Evolutionary conservation across 2,329 filamentous ascomycete genomes (phyloP).

Genomic region (Sclerotinia sclerotiorum): DNA sequence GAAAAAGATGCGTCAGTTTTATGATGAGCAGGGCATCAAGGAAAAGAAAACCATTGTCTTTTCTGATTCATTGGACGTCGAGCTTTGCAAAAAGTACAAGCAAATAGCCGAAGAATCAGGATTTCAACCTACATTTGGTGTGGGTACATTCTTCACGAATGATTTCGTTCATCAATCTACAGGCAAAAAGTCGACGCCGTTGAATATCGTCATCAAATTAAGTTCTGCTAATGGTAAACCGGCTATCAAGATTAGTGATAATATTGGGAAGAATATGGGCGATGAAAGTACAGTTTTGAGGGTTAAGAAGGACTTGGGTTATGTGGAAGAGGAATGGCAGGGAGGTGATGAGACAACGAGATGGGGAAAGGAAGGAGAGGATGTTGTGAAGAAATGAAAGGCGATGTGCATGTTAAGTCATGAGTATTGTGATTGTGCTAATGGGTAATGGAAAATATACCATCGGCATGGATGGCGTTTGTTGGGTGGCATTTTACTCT

Average conservation of each 20-base stretch:
- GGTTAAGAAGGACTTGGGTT: constrained; percentile 84
- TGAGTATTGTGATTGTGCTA: not conserved
- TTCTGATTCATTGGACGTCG: constrained; percentile 90
- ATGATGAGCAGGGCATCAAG: constrained; percentile 57
- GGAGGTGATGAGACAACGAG: constrained; percentile 79
- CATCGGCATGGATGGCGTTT: constrained; percentile 1
- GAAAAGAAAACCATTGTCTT: constrained; percentile 90
- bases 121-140: constrained; percentile 85
- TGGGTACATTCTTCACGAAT: constrained; percentile 94
- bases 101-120: constrained; percentile 73
- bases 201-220: constrained; percentile 98
- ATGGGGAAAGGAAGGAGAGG: constrained; percentile 63
- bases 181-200: constrained; percentile 78
- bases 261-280: constrained; percentile 88
- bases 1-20: constrained; percentile 55
- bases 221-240: constrained; percentile 77
- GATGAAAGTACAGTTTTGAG: constrained; percentile 73
- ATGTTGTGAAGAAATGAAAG: constrained; percentile 20
- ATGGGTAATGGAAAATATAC: not conserved
- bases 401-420: not conserved
- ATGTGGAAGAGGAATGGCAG: constrained; percentile 80
- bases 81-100: constrained; percentile 89
- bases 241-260: constrained; percentile 90
- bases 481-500: not conserved
- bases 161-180: constrained; percentile 76